Percentiles rank a stretch among this genome's conserved stretches.
phyloP scores from a whole-genome alignment of 106 monocot genomes.

The Allium fistulosum region DNA sequence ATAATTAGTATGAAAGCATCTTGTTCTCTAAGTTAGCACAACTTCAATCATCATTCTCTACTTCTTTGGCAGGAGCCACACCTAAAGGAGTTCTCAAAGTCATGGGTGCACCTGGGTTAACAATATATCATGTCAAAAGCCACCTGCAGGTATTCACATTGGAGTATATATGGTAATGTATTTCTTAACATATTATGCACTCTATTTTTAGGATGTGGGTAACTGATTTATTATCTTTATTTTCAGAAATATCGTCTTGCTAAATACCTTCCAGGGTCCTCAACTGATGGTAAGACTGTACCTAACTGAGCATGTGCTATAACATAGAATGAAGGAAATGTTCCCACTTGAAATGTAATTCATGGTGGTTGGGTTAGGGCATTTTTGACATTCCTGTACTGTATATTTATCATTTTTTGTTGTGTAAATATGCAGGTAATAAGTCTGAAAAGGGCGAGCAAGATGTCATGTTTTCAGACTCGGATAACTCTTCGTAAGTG shows the following conservation, averaged over 20 bases:
- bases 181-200: neutral
- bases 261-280: slow-evolving; percentile 71
- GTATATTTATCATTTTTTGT: too few relatives aligned
- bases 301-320: too few relatives aligned
- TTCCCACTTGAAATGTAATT: too few relatives aligned
- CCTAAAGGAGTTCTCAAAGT: slow-evolving; percentile 83
- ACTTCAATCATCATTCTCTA: neutral
- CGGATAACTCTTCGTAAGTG: slow-evolving; percentile 90
- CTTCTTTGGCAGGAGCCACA: slow-evolving; percentile 54
- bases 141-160: slow-evolving; percentile 65
- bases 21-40: neutral
- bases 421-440: slow-evolving; percentile 25
- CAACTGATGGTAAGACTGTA: slow-evolving; percentile 43
- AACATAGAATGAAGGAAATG: too few relatives aligned
- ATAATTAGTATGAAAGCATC: neutral
- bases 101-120: slow-evolving; percentile 75
- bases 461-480: slow-evolving; percentile 40
- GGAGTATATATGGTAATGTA: neutral
- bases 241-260: slow-evolving; percentile 86
- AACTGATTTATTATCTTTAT: neutral
- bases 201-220: slow-evolving; percentile 2
- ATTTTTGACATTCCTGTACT: too few relatives aligned
- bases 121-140: slow-evolving; percentile 92
- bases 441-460: slow-evolving; percentile 63
- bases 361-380: too few relatives aligned